A percentile compares a stretch with the other conserved stretches of the same genome.
Conservation (phyloP, 345 rosid genomes). For the Melaleuca alternifolia region DNA sequence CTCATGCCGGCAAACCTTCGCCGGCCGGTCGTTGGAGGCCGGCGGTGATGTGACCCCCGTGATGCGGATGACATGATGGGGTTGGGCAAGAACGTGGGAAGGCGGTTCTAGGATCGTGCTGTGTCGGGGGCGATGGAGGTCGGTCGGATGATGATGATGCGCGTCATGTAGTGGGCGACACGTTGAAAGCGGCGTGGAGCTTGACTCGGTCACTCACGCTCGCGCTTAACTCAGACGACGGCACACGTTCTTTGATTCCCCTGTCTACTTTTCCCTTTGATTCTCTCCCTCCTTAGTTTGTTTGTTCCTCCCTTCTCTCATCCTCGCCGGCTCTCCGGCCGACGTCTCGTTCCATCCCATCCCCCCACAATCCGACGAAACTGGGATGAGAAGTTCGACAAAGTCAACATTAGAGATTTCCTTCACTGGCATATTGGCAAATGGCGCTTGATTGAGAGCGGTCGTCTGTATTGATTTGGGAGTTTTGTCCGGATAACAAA, state of each 20-base stretch:
- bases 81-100: neutral
- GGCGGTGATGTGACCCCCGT: neutral
- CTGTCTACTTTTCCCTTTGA: neutral
- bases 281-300: neutral
- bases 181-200: neutral
- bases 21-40: neutral
- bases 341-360: neutral
- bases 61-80: neutral
- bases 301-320: neutral
- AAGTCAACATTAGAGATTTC: neutral
- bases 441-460: neutral
- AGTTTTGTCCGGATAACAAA: neutral
- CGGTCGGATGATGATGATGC: neutral
- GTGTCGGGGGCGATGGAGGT: neutral
- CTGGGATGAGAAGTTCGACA: neutral
- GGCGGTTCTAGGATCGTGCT: neutral
- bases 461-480: neutral
- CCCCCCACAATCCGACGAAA: neutral
- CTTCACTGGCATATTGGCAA: neutral
- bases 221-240: neutral
- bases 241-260: neutral
- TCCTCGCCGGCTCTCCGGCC: neutral
- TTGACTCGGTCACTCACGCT: neutral
- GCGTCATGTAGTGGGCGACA: neutral
- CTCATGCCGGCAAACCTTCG: neutral